Conservation (phyloP, 1,284 basidiomycete genomes). For the Marasmius oreades region DNA sequence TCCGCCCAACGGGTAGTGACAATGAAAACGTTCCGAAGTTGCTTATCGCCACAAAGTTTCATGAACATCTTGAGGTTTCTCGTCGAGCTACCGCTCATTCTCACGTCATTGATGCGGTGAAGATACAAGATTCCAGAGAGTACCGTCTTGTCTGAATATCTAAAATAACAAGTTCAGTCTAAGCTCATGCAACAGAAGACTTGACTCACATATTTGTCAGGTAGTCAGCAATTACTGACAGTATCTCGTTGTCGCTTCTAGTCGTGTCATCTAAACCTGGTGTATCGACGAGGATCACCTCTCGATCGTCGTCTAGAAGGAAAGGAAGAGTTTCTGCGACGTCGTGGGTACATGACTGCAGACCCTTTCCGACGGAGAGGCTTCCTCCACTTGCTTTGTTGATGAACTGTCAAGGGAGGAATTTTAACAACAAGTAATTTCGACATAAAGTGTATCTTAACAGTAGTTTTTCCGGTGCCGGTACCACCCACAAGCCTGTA, state of each 20-base stretch:
- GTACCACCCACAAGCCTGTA: background rate
- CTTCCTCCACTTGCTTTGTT: background rate
- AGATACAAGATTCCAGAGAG: constrained; percentile 46
- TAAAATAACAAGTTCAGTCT: too few relatives aligned
- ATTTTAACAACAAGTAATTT: background rate
- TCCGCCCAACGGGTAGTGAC: constrained; percentile 51
- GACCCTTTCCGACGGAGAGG: background rate
- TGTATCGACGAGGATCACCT: background rate
- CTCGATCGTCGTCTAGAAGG: background rate
- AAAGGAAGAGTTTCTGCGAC: background rate
- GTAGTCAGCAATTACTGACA: background rate
- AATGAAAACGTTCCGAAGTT: constrained; percentile 47
- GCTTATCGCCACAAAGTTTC: constrained; percentile 47
- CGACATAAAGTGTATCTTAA: background rate
- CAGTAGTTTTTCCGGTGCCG: background rate
- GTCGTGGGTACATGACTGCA: background rate
- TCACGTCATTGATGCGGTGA: constrained; percentile 50
- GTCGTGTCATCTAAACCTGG: background rate
- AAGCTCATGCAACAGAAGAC: background rate
- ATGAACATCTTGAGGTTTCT: constrained; percentile 50
- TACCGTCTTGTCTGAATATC: too few relatives aligned
- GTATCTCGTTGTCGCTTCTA: background rate
- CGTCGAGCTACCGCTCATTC: constrained; percentile 46
- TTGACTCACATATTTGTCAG: background rate
- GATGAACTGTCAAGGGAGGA: background rate